phyloP scores from a whole-genome alignment of 2,329 filamentous ascomycete species.

The Fusarium dimerum region DNA sequence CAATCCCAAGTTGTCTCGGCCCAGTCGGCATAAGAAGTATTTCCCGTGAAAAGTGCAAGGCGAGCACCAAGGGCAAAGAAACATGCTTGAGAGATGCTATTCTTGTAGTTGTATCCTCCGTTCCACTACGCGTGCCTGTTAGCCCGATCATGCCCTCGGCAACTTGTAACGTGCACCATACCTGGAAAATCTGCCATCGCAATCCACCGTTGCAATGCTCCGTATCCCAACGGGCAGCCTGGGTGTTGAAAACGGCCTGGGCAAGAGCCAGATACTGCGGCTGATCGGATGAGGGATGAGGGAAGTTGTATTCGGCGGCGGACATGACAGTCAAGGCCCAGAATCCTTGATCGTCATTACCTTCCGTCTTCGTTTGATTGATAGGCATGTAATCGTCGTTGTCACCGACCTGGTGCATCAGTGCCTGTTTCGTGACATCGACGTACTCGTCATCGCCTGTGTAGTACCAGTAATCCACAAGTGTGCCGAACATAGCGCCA shows the following conservation, averaged over 20 bases:
- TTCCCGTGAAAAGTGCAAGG: conserved; percentile 75
- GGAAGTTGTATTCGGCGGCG: conserved; percentile 69
- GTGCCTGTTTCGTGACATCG: conserved; percentile 62
- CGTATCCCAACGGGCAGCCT: conserved; percentile 72
- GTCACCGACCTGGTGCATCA: conserved; percentile 74
- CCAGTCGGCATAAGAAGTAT: conserved; percentile 76
- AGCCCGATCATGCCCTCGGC: background rate
- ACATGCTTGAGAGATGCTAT: conserved; percentile 62
- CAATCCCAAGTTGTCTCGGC: conserved; percentile 73
- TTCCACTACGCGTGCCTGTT: conserved; percentile 55
- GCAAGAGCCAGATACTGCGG: conserved; percentile 72
- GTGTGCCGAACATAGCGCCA: conserved; percentile 68
- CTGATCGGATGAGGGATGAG: conserved; percentile 53
- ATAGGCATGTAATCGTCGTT: conserved; percentile 76
- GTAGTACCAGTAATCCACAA: conserved; percentile 85
- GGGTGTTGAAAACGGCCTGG: conserved; percentile 80
- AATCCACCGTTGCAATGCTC: conserved; percentile 72
- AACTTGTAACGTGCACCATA: background rate
- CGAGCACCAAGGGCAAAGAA: conserved; percentile 67
- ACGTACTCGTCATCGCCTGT: conserved; percentile 75
- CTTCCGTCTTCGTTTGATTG: conserved; percentile 68
- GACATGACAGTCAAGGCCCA: conserved; percentile 72
- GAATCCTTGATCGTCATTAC: conserved; percentile 76
- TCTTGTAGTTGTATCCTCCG: conserved; percentile 78
- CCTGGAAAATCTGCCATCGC: conserved; percentile 79